Evolutionary conservation across 768 basidiomycete genomes (phyloP), one percentile per base, ranked within the genome.

Genomic region (Suillus subluteus): DNA sequence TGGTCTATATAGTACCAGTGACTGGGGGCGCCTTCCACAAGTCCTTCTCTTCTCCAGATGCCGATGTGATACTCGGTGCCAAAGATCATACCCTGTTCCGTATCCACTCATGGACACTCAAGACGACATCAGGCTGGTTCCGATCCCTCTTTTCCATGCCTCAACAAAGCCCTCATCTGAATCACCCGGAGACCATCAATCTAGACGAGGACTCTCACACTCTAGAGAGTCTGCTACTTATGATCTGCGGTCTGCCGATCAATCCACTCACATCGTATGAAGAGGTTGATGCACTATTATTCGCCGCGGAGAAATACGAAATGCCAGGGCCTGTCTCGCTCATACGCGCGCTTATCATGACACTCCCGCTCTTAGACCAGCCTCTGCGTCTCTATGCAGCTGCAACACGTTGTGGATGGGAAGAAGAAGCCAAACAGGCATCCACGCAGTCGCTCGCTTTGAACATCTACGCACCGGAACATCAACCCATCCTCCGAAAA

Each of bases 301-400:
- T 82, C 63, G 87, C 87, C 0, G 85, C 88, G 0, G 88, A 91
- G 71, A 89, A 89, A 71, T 91, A 90, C 73, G 89, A 90, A 41
- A 90, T 88, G 86, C 83, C 85, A 0, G 89, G 89, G 0, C 87
- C 88, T 2, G 78, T 81, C 66, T 88, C 87, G 7, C 83, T 89
- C 68, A 75, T 89, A 61, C 87, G 87, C 46, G 83, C 86, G 41
- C 81, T 86, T n/a, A 79, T 87, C 62, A 81, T 84, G 73, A 85
- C 85, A 0, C 85, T 83, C 1, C 76, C 37, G 9, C 37, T 37
- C 37, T 37, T 37, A 37, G 37, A 37, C 37, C 37, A 37, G 37
- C 37, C 9, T 0, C 76, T 89, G n/a, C 82, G 84, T 15, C 74
- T 89, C 18, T 89, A 88, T 69, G 79, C 83, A 6, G 75, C 84